Conservation (phyloP, 805 yeast species). For the Teunomyces tritomae region DNA sequence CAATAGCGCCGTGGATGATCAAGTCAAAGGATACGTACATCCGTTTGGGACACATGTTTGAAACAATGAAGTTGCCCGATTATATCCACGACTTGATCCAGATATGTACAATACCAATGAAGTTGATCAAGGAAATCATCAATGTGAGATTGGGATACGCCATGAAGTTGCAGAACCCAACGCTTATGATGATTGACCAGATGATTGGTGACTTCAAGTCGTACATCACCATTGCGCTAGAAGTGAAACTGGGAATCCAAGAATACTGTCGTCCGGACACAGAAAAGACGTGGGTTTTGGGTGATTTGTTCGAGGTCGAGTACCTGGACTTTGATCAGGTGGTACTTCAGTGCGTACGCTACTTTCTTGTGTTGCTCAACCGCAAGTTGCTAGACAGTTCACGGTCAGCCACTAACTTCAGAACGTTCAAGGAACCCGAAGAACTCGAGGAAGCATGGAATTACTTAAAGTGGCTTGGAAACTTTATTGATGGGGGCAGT, state of each 20-base stretch:
- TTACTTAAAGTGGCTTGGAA: slow-evolving; percentile 73
- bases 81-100: slow-evolving; percentile 63
- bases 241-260: slow-evolving; percentile 63
- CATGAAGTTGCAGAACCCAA: slow-evolving; percentile 73
- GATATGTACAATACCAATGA: slow-evolving; percentile 72
- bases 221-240: slow-evolving; percentile 72
- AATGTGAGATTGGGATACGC: slow-evolving; percentile 75
- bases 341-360: slow-evolving; percentile 69
- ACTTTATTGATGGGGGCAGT: slow-evolving; percentile 76
- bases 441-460: slow-evolving; percentile 82
- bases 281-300: slow-evolving; percentile 68
- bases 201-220: slow-evolving; percentile 81
- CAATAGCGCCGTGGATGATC: slow-evolving; percentile 76
- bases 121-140: slow-evolving; percentile 75
- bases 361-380: slow-evolving; percentile 67
- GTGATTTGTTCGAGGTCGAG: slow-evolving; percentile 58
- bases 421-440: slow-evolving; percentile 89
- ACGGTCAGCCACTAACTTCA: slow-evolving; percentile 56
- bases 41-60: slow-evolving; percentile 58
- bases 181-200: slow-evolving; percentile 95
- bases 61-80: slow-evolving; percentile 70
- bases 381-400: slow-evolving; percentile 78
- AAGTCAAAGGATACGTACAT: slow-evolving; percentile 75
- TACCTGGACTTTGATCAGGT: slow-evolving; percentile 54
- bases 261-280: slow-evolving; percentile 54